phyloP scores from a whole-genome alignment of 2,329 filamentous ascomycete genomes.

The Pyrenophora graminea region DNA sequence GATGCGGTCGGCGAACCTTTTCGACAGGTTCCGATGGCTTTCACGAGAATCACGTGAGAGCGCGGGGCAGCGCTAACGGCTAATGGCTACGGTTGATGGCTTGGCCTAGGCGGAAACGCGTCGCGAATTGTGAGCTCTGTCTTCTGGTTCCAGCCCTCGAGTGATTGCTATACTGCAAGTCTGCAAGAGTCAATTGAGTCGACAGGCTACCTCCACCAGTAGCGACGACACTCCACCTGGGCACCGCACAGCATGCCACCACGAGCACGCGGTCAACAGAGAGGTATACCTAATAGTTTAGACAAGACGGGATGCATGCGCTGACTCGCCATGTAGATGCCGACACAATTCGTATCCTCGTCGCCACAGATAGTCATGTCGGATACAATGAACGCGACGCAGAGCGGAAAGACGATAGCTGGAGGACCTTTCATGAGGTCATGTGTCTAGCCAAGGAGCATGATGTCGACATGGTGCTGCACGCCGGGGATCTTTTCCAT shows the following conservation, averaged over 20 bases:
- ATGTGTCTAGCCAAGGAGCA: slow-evolving; percentile 83
- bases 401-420: slow-evolving; percentile 95
- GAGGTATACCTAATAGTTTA: slow-evolving; percentile 28
- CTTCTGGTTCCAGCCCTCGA: not conserved
- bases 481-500: slow-evolving; percentile 94
- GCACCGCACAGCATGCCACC: slow-evolving; percentile 27
- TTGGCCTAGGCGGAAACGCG: slow-evolving; percentile 40
- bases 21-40: slow-evolving; percentile 19
- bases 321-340: slow-evolving; percentile 51
- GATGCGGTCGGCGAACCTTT: slow-evolving; percentile 34
- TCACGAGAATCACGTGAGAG: slow-evolving; percentile 32
- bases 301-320: not conserved
- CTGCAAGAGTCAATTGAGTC: not conserved
- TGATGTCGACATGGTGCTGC: slow-evolving; percentile 97
- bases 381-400: slow-evolving; percentile 93
- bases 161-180: not conserved
- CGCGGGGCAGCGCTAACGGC: slow-evolving; percentile 24
- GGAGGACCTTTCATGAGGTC: slow-evolving; percentile 93
- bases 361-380: slow-evolving; percentile 97
- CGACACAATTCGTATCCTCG: slow-evolving; percentile 91
- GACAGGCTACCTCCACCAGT: not conserved
- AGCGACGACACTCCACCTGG: not conserved
- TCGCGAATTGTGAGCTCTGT: slow-evolving; percentile 20
- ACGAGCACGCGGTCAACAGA: slow-evolving; percentile 31
- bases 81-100: not conserved